These are phyloP conservation scores for Protoeuglena noctilucae DNA, from an alignment of 139 green algal genomes.

Conservation along the genomic window DNA sequence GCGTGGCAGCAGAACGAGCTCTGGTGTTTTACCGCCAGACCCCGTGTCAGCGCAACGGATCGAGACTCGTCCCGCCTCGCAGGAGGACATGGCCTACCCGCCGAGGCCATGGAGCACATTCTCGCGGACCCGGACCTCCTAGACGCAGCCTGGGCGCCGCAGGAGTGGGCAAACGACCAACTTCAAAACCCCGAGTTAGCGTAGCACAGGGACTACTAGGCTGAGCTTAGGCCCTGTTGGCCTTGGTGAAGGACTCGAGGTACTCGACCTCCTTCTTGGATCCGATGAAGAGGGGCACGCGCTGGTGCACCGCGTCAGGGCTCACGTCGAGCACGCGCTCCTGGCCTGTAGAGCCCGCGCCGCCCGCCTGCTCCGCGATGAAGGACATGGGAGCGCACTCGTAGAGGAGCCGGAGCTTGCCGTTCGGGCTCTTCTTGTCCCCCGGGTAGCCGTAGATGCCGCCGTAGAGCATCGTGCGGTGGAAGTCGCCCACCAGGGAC, in stretches of 20 bases:
- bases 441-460: conserved; percentile 95
- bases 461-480: conserved; percentile 89
- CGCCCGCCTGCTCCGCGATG: conserved; percentile 71
- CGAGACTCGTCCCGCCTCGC: too few species aligned
- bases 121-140: too few species aligned
- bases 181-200: too few species aligned
- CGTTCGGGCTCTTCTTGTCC: conserved; percentile 81
- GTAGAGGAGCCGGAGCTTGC: conserved; percentile 96
- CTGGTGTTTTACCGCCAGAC: too few species aligned
- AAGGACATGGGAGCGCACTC: conserved; percentile 93
- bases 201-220: too few species aligned
- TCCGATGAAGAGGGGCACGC: conserved; percentile 49
- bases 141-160: too few species aligned
- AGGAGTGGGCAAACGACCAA: too few species aligned
- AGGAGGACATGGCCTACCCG: too few species aligned
- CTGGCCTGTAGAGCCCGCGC: conserved; percentile 43
- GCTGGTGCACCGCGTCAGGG: conserved; percentile 42
- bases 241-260: conserved; percentile 64
- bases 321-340: conserved; percentile 55
- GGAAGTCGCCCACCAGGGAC: conserved; percentile 90
- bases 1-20: too few species aligned
- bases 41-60: too few species aligned
- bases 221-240: too few species aligned
- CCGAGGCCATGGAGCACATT: too few species aligned
- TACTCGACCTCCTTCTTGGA: conserved; percentile 84